Evolutionary conservation across 306 rosid species (phyloP).

Genomic region (Urtica urens): DNA sequence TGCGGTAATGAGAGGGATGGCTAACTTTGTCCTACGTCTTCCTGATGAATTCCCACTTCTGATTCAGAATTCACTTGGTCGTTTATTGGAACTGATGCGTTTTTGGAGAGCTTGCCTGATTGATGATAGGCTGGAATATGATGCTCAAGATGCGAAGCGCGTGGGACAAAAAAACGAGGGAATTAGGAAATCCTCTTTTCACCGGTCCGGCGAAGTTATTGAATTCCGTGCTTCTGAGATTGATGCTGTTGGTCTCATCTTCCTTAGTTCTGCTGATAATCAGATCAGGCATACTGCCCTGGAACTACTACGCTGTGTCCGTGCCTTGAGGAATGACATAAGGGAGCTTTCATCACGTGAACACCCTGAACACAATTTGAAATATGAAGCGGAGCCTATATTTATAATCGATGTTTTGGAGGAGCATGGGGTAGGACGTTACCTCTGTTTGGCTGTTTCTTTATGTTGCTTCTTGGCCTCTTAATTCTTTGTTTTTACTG

Average conservation of each 20-base stretch:
- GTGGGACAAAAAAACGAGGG: constrained; percentile 47
- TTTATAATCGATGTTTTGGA: constrained; percentile 90
- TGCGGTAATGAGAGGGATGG: constrained; percentile 97
- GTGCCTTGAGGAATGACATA: constrained; percentile 90
- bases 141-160: constrained; percentile 38
- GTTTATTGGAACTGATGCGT: constrained; percentile 94
- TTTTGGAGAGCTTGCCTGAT: constrained; percentile 94
- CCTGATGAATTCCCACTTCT: constrained; percentile 99
- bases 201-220: constrained; percentile 54
- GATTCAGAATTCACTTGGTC: constrained; percentile 91
- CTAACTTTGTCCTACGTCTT: constrained; percentile 77
- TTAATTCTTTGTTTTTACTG: not conserved
- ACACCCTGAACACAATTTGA: constrained; percentile 52
- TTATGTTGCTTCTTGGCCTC: not conserved
- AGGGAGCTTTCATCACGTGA: constrained; percentile 50
- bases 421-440: constrained; percentile 84
- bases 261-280: constrained; percentile 95
- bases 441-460: not conserved
- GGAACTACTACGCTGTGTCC: constrained; percentile 91
- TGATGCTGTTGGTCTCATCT: constrained; percentile 95
- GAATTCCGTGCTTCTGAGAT: constrained; percentile 92
- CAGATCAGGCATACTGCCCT: constrained; percentile 92
- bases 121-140: constrained; percentile 67
- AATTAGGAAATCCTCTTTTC: constrained; percentile 67
- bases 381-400: constrained; percentile 87